A percentile compares a stretch with the other conserved stretches of the same genome.
Evolutionary conservation across 2,329 filamentous ascomycete genomes (phyloP).

Genomic region (Pseudogymnoascus sp.): DNA sequence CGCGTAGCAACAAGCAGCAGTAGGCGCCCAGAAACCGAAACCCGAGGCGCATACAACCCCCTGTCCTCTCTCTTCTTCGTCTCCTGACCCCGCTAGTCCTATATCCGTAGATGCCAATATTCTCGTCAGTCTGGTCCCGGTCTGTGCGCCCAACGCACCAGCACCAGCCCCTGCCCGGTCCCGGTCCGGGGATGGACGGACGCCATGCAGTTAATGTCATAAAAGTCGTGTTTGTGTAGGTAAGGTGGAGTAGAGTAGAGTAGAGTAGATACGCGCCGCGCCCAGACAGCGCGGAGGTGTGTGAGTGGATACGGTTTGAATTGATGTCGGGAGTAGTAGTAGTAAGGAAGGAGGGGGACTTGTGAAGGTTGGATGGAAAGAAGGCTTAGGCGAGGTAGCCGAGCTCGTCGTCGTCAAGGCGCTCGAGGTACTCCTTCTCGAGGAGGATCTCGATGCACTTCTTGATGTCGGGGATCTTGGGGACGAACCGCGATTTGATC

Average conservation of each 20-base stretch:
- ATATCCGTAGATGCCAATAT: background rate
- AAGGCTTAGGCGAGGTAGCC: slow-evolving; percentile 74
- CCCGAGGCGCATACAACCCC: background rate
- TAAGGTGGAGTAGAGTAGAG: background rate
- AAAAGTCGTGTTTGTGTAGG: background rate
- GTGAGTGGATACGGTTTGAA: too few relatives aligned
- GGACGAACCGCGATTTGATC: slow-evolving; percentile 86
- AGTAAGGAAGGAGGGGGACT: background rate
- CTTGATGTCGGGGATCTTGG: slow-evolving; percentile 93
- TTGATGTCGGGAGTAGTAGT: background rate
- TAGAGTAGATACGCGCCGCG: background rate
- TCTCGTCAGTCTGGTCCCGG: background rate
- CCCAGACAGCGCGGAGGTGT: background rate
- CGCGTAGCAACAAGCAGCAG: background rate
- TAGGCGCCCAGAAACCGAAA: too few relatives aligned
- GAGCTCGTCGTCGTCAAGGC: slow-evolving; percentile 86
- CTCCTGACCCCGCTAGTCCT: background rate
- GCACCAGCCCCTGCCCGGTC: too few relatives aligned
- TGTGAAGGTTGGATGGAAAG: background rate
- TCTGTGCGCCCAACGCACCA: background rate
- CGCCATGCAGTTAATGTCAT: background rate
- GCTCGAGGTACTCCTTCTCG: slow-evolving; percentile 98
- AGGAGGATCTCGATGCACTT: slow-evolving; percentile 98
- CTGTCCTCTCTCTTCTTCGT: background rate
- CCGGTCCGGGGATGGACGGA: background rate